Evolutionary conservation across 768 basidiomycete species (phyloP).

Genomic region (Lactarius sanguifluus): DNA sequence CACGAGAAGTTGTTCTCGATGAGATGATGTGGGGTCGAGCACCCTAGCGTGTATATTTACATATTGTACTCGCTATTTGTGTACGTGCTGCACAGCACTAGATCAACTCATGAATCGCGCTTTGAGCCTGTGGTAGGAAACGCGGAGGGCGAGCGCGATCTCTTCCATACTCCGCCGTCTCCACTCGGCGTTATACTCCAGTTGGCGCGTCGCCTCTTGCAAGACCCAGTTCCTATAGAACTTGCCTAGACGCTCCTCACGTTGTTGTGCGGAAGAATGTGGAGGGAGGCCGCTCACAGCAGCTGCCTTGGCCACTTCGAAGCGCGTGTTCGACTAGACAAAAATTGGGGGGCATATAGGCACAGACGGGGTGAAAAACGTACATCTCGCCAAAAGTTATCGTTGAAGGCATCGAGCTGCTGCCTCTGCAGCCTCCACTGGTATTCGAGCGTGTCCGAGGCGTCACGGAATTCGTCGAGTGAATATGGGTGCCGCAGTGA

Average conservation of each 20-base stretch:
- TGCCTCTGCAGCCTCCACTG: constrained; percentile 71
- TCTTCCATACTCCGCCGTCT: constrained; percentile 56
- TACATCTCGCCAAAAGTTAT: constrained; percentile 81
- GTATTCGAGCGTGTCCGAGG: constrained; percentile 49
- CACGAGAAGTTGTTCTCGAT: constrained; percentile 60
- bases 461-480: constrained; percentile 60
- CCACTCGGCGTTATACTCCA: constrained; percentile 66
- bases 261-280: constrained; percentile 49
- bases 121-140: constrained; percentile 44
- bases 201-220: constrained; percentile 60
- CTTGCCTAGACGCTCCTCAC: constrained; percentile 66
- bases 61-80: neutral
- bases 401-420: constrained; percentile 71
- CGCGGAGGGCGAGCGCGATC: constrained; percentile 58
- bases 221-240: constrained; percentile 76
- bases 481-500: constrained; percentile 67
- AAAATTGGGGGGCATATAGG: neutral
- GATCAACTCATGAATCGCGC: constrained; percentile 30
- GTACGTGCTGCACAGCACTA: constrained; percentile 4
- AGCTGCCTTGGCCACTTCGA: constrained; percentile 64
- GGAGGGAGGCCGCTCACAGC: constrained; percentile 56
- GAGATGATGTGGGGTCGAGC: constrained; percentile 42
- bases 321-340: constrained; percentile 76
- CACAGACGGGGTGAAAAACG: constrained; percentile 35
- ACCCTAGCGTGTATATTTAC: constrained; percentile 10